These are phyloP conservation scores for Claviceps sp. DNA, from an alignment of 2,329 filamentous ascomycete species.

Conservation along the genomic window DNA sequence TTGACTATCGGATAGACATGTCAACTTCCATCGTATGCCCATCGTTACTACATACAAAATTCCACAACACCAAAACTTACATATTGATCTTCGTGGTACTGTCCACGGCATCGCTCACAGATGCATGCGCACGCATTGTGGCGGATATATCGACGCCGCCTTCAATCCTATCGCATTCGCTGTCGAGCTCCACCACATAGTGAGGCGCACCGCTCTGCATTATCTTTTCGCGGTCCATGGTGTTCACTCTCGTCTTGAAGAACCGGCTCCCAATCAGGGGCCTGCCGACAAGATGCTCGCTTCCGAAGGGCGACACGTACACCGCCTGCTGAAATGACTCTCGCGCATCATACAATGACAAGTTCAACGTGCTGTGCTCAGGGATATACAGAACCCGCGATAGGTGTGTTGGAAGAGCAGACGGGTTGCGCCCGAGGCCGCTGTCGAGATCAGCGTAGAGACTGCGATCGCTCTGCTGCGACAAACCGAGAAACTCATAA, in stretches of 20 bases:
- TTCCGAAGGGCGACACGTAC: not conserved
- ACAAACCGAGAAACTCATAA: not conserved
- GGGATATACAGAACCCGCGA: slow-evolving; percentile 5
- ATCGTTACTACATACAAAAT: not conserved
- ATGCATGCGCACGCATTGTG: not conserved
- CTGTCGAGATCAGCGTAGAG: not conserved
- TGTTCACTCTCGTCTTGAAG: slow-evolving; percentile 4
- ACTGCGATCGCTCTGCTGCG: not conserved
- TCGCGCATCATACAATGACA: slow-evolving; percentile 1
- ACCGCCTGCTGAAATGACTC: not conserved
- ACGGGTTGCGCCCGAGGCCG: slow-evolving; percentile 3
- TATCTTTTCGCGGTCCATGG: not conserved
- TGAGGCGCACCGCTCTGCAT: not conserved
- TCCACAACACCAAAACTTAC: not conserved
- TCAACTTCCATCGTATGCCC: not conserved
- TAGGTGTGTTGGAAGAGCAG: not conserved
- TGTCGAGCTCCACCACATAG: not conserved
- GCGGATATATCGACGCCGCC: not conserved
- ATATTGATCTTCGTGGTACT: not conserved
- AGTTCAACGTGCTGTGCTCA: slow-evolving; percentile 1
- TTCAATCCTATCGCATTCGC: not conserved
- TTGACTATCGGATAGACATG: not conserved
- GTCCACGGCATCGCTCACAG: too few species aligned
- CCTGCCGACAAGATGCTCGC: not conserved
- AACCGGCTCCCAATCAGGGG: slow-evolving; percentile 4